A percentile compares a stretch with the other conserved stretches of the same genome.
Evolutionary conservation across 176 grass and related monocot genomes (phyloP).

Genomic region (Lolium perenne): DNA sequence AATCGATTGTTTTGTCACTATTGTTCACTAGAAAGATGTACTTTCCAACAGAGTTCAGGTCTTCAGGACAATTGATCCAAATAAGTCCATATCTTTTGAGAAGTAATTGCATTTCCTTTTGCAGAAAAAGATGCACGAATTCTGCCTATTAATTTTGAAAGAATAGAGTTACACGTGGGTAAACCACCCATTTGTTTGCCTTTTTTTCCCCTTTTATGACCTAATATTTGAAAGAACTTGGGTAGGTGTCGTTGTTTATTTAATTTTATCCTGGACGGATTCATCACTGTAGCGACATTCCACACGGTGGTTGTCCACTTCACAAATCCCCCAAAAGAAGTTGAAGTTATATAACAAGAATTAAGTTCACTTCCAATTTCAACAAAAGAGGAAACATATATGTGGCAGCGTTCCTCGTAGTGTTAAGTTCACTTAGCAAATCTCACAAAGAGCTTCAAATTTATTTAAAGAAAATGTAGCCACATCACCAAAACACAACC

Average conservation of each 20-base stretch:
- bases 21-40: neutral
- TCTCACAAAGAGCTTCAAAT: neutral
- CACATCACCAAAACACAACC: no score
- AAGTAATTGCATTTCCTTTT: neutral
- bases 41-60: neutral
- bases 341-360: neutral
- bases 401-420: neutral
- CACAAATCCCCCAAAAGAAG: neutral
- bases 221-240: neutral
- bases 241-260: neutral
- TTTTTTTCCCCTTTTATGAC: neutral
- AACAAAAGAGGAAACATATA: neutral
- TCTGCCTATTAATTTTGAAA: neutral
- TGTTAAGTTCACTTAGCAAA: neutral
- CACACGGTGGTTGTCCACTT: neutral
- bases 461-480: neutral
- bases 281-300: neutral
- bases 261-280: neutral
- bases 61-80: neutral
- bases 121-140: neutral
- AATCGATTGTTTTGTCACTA: neutral
- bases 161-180: neutral
- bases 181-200: neutral
- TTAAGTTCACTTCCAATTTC: neutral
- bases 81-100: neutral